Base-by-base conservation (phyloP, 768 basidiomycete genomes). In the Rhodotorula toruloides region DNA sequence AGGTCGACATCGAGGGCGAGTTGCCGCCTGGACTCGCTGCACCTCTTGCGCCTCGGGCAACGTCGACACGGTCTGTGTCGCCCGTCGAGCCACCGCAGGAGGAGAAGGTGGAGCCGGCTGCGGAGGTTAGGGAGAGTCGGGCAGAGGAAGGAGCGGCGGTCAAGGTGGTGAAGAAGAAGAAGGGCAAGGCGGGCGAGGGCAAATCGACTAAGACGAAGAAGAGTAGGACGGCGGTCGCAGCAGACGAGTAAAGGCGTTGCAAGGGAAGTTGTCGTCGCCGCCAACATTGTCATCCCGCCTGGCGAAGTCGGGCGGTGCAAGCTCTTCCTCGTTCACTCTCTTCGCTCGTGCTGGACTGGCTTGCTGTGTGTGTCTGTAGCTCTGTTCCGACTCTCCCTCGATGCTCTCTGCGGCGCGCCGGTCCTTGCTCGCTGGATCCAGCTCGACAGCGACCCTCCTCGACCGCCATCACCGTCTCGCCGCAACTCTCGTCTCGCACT, bases 1-100 rank as follows among this genome's bases (percentile, higher is more conserved):
- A 83, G 21, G 84, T 91, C 64, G 90, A 92, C 65, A 83, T 82
- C 73, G 83, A 85, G 1, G 91, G 91, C 3, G 91, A 92, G 78
- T 89, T 93, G 88, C 91, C 91, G 3, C 72, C 55, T 40, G n/a
- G 29, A 44, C 7, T 57, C 44, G 37, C 42, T 42, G 29, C 31
- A n/a, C 29, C 47, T 29, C 29, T 25, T 12, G 7, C 36, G 54
- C 37, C 36, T 12, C n/a, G 34, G 12, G 37, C 7, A 8, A 46
- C 37, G 16, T 19, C 37, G 36, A 40, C 19, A 54, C 36, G 21
- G 36, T 37, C 52, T 9, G 14, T 31, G 22, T 29, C 39, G 11
- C 21, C 19, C 40, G 43, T 31, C 48, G 67, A 53, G 37, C 36
- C 32, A n/a, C n/a, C n/a, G 37, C 22, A 40, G 43, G 55, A 19